Conservation (phyloP, 768 basidiomycete genomes). For the Naganishia onofrii region DNA sequence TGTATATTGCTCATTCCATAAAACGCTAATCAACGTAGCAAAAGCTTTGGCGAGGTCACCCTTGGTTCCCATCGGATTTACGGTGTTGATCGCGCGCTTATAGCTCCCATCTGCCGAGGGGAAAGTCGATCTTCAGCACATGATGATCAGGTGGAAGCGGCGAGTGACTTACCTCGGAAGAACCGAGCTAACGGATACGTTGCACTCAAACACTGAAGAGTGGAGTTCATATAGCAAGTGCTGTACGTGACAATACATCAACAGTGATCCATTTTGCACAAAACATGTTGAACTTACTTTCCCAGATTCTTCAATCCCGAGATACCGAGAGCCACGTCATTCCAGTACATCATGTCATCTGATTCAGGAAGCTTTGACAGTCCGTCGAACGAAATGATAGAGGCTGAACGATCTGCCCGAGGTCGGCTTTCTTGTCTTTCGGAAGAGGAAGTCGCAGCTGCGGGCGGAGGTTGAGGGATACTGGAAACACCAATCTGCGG, state of each 20-base stretch:
- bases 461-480: slow-evolving; percentile 67
- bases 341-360: slow-evolving; percentile 81
- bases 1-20: slow-evolving; percentile 83
- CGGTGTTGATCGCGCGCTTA: slow-evolving; percentile 63
- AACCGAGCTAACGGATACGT: slow-evolving; percentile 89
- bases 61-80: slow-evolving; percentile 82
- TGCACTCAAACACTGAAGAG: slow-evolving; percentile 91
- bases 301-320: slow-evolving; percentile 84
- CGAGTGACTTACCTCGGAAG: slow-evolving; percentile 68
- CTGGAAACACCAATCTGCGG: slow-evolving; percentile 58
- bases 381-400: slow-evolving; percentile 45
- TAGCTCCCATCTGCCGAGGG: slow-evolving; percentile 51
- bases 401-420: slow-evolving; percentile 38
- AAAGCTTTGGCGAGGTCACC: slow-evolving; percentile 79
- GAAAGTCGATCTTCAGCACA: not conserved
- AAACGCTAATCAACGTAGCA: slow-evolving; percentile 73
- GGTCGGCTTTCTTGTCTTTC: slow-evolving; percentile 74
- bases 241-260: slow-evolving; percentile 58
- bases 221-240: slow-evolving; percentile 99
- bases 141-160: not conserved
- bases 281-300: slow-evolving; percentile 42
- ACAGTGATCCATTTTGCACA: not conserved
- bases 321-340: slow-evolving; percentile 71
- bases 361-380: slow-evolving; percentile 67
- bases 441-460: slow-evolving; percentile 65